Evolutionary conservation across 331 rosid genomes (phyloP).

Genomic region (Acacia pycnantha): DNA sequence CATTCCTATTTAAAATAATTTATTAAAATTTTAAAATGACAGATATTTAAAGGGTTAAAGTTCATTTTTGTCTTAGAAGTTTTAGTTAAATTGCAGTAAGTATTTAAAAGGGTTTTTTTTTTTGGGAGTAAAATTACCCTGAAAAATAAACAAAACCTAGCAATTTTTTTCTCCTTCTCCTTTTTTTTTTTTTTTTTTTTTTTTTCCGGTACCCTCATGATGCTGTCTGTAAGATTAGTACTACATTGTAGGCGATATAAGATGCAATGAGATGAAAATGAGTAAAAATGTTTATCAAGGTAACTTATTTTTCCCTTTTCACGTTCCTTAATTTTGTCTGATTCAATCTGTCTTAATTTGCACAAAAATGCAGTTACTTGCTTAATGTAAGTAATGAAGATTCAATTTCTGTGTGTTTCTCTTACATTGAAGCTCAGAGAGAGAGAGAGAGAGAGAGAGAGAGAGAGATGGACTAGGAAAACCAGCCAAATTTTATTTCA

Average conservation of each 20-base stretch:
- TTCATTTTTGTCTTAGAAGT: too few species aligned
- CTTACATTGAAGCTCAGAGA: neutral
- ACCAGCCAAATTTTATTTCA: conserved; percentile 56
- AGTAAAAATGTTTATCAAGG: neutral
- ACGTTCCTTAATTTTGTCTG: neutral
- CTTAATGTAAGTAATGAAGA: neutral
- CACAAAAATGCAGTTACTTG: neutral
- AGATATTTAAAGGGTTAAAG: neutral
- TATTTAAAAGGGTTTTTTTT: too few species aligned
- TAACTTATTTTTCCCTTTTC: neutral
- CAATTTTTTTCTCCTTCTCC: too few species aligned
- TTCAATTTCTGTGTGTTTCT: neutral
- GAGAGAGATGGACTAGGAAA: conserved; percentile 30
- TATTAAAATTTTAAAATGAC: neutral
- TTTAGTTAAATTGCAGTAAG: too few species aligned
- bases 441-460: neutral
- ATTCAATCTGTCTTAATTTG: neutral
- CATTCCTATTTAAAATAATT: neutral
- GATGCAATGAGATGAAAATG: neutral
- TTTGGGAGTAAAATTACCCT: too few species aligned
- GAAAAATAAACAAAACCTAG: too few species aligned
- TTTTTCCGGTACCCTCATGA: neutral
- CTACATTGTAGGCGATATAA: neutral
- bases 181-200: neutral
- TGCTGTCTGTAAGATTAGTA: neutral